A percentile compares a stretch with the other conserved stretches of the same genome.
phyloP scores from a whole-genome alignment of 768 basidiomycete genomes.

The Podaxis sp. region DNA sequence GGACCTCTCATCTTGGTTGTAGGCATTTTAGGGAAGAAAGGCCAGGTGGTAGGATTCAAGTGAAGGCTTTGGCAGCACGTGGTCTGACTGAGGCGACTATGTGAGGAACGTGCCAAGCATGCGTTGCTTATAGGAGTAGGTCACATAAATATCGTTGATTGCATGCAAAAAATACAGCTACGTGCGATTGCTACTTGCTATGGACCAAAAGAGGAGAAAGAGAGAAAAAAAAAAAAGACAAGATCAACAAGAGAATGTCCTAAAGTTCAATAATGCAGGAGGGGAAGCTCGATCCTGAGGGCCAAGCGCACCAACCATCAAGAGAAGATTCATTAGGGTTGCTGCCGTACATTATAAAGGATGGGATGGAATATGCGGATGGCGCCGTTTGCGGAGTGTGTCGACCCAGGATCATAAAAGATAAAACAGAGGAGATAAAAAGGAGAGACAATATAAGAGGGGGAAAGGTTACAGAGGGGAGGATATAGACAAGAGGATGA shows the following conservation, averaged over 20 bases:
- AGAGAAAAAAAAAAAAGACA: slow-evolving; percentile 1
- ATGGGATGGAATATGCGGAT: neutral
- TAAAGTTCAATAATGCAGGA: neutral
- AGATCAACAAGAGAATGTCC: neutral
- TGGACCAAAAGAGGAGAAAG: slow-evolving; percentile 13
- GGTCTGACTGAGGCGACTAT: neutral
- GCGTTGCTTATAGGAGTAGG: neutral
- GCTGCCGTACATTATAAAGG: neutral
- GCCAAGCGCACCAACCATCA: neutral
- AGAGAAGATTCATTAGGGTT: neutral
- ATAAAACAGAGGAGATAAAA: slow-evolving; percentile 9
- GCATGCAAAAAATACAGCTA: slow-evolving; percentile 4
- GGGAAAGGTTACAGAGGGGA: slow-evolving; percentile 8
- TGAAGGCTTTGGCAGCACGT: neutral
- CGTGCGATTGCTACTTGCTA: slow-evolving; percentile 9
- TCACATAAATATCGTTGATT: slow-evolving; percentile 9
- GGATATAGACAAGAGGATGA: neutral
- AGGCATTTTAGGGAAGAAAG: too few species aligned
- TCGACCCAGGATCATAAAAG: neutral
- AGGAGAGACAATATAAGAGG: slow-evolving; percentile 11
- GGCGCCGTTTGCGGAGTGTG: neutral
- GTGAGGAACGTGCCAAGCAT: neutral
- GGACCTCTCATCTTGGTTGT: too few species aligned
- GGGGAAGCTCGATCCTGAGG: neutral
- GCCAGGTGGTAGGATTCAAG: too few species aligned